phyloP scores from a whole-genome alignment of 805 yeast species.

The Barnettozyma botsteinii region DNA sequence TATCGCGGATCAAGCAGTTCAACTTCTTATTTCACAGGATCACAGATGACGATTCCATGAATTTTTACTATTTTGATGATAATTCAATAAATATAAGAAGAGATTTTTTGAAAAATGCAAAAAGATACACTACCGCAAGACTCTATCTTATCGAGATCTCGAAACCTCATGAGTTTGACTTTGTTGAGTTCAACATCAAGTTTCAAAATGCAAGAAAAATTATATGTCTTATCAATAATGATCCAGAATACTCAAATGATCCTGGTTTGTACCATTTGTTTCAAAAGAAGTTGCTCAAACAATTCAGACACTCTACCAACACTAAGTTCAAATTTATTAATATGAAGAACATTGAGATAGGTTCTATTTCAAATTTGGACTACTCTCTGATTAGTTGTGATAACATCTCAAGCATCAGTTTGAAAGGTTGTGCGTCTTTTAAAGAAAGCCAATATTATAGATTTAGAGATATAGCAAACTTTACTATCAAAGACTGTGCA shows the following conservation, averaged over 20 bases:
- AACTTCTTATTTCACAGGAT: constrained; percentile 2
- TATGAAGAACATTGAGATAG: neutral
- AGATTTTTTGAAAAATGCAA: constrained; percentile 1
- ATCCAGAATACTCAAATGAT: neutral
- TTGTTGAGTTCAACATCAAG: constrained; percentile 1
- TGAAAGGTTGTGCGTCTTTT: neutral
- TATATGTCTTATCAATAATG: neutral
- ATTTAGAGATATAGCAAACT: neutral
- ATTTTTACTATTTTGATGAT: neutral
- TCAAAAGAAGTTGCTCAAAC: neutral
- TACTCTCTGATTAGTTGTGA: neutral
- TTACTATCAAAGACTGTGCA: neutral
- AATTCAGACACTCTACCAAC: neutral
- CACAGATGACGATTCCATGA: constrained; percentile 1
- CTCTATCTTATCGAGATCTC: constrained; percentile 7
- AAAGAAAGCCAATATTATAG: neutral
- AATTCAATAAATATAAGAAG: neutral
- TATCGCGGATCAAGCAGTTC: constrained; percentile 1
- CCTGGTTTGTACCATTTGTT: neutral
- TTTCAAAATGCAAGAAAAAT: constrained; percentile 4
- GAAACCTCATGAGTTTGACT: neutral
- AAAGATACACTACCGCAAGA: neutral
- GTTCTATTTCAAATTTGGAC: neutral
- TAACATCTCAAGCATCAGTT: neutral
- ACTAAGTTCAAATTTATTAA: constrained; percentile 4